phyloP scores from a whole-genome alignment of 2,329 filamentous ascomycete species.

The Diaporthe eres region DNA sequence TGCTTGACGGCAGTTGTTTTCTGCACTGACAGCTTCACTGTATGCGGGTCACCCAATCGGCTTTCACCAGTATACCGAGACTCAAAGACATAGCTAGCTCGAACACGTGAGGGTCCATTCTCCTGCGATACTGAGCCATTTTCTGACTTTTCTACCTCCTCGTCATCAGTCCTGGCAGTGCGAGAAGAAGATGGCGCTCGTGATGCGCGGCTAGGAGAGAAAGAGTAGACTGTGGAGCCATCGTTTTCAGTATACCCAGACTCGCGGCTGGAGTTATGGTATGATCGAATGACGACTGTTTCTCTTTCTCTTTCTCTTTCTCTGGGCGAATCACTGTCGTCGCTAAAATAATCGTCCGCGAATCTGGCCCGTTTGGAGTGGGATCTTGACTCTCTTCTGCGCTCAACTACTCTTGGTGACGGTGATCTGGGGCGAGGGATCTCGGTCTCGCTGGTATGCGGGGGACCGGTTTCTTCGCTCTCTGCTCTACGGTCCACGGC shows the following conservation, averaged over 20 bases:
- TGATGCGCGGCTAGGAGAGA: constrained; percentile 1
- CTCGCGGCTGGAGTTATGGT: not conserved
- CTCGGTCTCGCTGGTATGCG: not conserved
- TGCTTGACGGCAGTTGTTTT: constrained; percentile 2
- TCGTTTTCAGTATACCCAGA: constrained; percentile 11
- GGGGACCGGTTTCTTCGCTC: not conserved
- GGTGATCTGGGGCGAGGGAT: not conserved
- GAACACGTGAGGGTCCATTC: not conserved
- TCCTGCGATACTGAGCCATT: not conserved
- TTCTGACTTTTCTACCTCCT: constrained; percentile 1
- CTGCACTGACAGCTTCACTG: constrained; percentile 21
- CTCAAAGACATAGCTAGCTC: constrained; percentile 35
- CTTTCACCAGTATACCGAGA: constrained; percentile 41
- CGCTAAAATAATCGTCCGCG: not conserved
- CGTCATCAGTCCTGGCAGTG: not conserved
- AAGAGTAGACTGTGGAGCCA: constrained; percentile 8
- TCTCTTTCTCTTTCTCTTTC: not conserved
- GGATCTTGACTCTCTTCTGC: not conserved
- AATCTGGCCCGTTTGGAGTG: not conserved
- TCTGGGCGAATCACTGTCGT: not conserved
- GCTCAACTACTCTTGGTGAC: not conserved
- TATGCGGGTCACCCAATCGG: constrained; percentile 33
- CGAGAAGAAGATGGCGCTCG: constrained; percentile 9
- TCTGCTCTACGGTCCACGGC: not conserved
- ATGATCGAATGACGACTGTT: not conserved